phyloP scores from a whole-genome alignment of 78 protist genomes.

The Dictyostelium intermedium region DNA sequence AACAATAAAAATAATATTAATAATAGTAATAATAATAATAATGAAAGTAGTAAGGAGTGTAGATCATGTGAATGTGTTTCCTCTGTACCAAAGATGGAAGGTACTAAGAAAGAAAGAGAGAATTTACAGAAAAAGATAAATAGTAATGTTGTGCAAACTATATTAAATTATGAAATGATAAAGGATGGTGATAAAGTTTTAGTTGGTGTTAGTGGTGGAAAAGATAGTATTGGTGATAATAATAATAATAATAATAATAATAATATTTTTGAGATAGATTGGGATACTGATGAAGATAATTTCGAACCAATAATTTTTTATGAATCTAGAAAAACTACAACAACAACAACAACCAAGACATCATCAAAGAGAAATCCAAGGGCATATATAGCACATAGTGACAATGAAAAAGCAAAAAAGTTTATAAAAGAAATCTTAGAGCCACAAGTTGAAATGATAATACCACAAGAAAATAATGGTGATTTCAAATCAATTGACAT shows the following conservation, averaged over 20 bases:
- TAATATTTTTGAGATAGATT: not conserved
- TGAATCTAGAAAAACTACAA: not conserved
- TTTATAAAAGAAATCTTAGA: not conserved
- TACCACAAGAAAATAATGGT: not conserved
- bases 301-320: not conserved
- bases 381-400: not conserved
- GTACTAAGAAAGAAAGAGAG: constrained; percentile 15
- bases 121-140: constrained; percentile 12
- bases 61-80: constrained; percentile 44
- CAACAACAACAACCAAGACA: not conserved
- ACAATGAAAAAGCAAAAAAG: not conserved
- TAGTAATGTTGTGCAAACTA: constrained; percentile 55
- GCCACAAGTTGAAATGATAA: not conserved
- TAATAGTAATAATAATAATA: not conserved
- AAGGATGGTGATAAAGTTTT: constrained; percentile 85
- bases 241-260: too few species aligned
- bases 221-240: constrained; percentile 18
- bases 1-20: not conserved
- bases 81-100: constrained; percentile 48
- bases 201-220: constrained; percentile 91
- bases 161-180: constrained; percentile 78
- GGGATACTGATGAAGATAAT: not conserved
- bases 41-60: constrained; percentile 36
- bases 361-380: not conserved
- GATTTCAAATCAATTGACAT: not conserved